Base-by-base conservation (phyloP, 768 basidiomycete genomes). In the Tulasnella sp. region DNA sequence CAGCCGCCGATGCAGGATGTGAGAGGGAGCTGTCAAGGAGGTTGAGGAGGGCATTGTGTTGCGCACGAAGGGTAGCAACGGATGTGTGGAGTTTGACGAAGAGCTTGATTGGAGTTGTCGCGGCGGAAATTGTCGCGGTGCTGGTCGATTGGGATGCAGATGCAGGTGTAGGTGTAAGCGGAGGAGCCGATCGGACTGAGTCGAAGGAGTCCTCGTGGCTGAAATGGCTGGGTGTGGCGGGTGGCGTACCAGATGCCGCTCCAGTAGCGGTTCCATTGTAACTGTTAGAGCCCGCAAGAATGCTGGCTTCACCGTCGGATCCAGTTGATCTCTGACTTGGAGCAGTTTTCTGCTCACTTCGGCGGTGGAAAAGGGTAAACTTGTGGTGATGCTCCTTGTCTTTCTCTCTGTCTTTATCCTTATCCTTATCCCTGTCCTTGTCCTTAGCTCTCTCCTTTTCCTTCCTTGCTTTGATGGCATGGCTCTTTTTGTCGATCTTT, bases 301-400 rank as follows among this genome's bases (percentile, higher is more conserved):
- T 59, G 19, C 57, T 51, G 44, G 63, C 61, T 56, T 64, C n/a
- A 45, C 65, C 29, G 27, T 58, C 43, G 45, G 44, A 30, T 63
- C 22, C 63, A 54, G 1, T n/a, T 45, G 60, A n/a, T n/a, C n/a
- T n/a, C n/a, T n/a, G n/a, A n/a, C n/a, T n/a, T n/a, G n/a, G n/a
- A n/a, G n/a, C n/a, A n/a, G 34, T 7, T 38, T 5, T 38, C 34
- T 52, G 67, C 76, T 59, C 65, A 81, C 83, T 71, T 70, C 77
- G 77, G 65, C 82, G 82, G 57, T 62, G 61, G 69, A 87, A 83
- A 56, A 85, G 68, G 41, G 77, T 78, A 65, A 87, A 82, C 22
- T 68, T 71, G 5, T 34, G 55, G 29, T 60, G 55, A 24, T 17
- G 30, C 24, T 60, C 55, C 30, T 58, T 45, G 17, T 53, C 61